Evolutionary conservation across 2,329 filamentous ascomycete species (phyloP).

Genomic region (Acrocalymma vagum): DNA sequence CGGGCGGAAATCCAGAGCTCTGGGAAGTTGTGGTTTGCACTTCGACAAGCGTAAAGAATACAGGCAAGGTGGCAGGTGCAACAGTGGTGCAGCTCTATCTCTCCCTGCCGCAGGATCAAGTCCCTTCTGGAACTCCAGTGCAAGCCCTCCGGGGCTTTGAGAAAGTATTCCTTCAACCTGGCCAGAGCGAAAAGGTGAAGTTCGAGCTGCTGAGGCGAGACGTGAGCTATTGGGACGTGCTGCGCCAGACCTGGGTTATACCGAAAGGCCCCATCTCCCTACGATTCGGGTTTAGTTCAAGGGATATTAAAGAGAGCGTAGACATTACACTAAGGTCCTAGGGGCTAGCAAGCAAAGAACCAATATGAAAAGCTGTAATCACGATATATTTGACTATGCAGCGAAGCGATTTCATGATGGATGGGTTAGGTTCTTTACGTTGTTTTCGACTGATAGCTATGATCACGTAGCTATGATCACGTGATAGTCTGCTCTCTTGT

Average conservation of each 20-base stretch:
- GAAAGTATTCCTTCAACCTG: constrained; percentile 21
- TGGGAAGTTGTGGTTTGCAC: constrained; percentile 20
- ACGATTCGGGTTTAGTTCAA: not conserved
- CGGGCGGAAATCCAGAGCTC: too few species aligned
- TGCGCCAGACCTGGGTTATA: constrained; percentile 24
- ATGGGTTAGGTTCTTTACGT: too few species aligned
- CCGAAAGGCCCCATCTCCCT: constrained; percentile 43
- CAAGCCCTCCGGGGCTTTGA: constrained; percentile 26
- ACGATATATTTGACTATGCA: too few species aligned
- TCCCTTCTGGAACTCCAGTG: constrained; percentile 9
- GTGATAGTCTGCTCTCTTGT: too few species aligned
- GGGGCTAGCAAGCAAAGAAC: too few species aligned
- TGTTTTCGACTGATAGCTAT: too few species aligned
- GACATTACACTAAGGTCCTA: too few species aligned
- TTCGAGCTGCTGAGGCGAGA: constrained; percentile 28
- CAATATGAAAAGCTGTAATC: too few species aligned
- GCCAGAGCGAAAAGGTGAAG: constrained; percentile 13
- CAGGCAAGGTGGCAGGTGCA: constrained; percentile 20
- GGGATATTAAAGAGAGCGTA: not conserved
- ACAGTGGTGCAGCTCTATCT: constrained; percentile 32
- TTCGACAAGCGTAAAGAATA: constrained; percentile 27
- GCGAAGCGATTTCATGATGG: too few species aligned
- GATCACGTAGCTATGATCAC: too few species aligned
- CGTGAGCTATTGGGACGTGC: constrained; percentile 30
- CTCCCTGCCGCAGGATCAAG: constrained; percentile 15